A percentile compares a stretch with the other conserved stretches of the same genome.
phyloP scores from a whole-genome alignment of 164 flowering plant species.

The Stephania cephalantha region DNA sequence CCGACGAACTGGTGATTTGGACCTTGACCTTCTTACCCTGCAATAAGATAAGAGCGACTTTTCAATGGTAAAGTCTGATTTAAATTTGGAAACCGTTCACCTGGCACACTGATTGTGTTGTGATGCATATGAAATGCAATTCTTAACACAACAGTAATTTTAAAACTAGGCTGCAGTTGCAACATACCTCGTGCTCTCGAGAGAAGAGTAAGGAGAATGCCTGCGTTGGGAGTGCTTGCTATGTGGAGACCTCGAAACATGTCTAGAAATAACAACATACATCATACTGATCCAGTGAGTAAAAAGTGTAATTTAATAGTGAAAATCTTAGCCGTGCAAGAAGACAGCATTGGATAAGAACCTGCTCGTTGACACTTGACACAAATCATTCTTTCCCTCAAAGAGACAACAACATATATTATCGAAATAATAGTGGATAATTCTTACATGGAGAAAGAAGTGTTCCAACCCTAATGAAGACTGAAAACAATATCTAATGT shows the following conservation, averaged over 20 bases:
- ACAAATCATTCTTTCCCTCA: conserved; percentile 12
- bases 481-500: neutral
- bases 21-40: conserved; percentile 77
- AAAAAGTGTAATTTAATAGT: conserved; percentile 22
- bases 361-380: conserved; percentile 16
- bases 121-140: conserved; percentile 23
- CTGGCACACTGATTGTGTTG: conserved; percentile 28
- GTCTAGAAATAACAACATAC: conserved; percentile 86
- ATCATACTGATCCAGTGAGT: conserved; percentile 70
- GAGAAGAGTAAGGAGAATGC: conserved; percentile 98
- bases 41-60: conserved; percentile 19
- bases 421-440: neutral
- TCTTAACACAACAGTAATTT: conserved; percentile 19
- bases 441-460: neutral
- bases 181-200: conserved; percentile 68
- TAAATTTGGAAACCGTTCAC: conserved; percentile 22
- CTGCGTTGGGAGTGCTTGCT: conserved; percentile 97
- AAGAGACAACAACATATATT: conserved; percentile 9
- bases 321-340: conserved; percentile 27
- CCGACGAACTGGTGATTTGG: conserved; percentile 54
- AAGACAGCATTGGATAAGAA: conserved; percentile 16
- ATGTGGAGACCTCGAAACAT: conserved; percentile 94
- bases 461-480: neutral
- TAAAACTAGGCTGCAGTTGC: conserved; percentile 12
- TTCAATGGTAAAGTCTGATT: conserved; percentile 7